Evolutionary conservation across 352 stramenopile genomes (phyloP), one percentile per base, ranked within the genome.

Genomic region (Phytophthora cactorum): DNA sequence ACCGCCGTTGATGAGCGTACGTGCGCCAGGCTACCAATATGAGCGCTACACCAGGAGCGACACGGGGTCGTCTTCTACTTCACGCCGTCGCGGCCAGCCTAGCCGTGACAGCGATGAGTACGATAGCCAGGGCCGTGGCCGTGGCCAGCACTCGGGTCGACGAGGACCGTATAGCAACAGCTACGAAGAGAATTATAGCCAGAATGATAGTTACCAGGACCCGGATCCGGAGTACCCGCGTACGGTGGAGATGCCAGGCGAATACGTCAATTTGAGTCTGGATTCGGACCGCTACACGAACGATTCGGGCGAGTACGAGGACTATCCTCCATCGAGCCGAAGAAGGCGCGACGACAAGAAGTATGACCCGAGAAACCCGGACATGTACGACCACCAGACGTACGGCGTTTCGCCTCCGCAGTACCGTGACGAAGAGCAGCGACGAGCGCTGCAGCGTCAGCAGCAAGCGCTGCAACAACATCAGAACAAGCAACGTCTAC

Each of bases 381-480:
- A 82, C 43, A 41, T 66, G 52, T 73, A 77, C 28, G 74, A 76
- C 45, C 59, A 65, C 39, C 25, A 66, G 8, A 59, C 50, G 2
- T 74, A 71, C 31, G 63, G 59, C 10, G 22, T 44, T 3, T 74
- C 66, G 4, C 63, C 67, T 31, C 44, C 72, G 5, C 60, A 52
- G 2, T 72, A 66, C 29, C 59, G 56, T 4, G 63, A 79, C 4
- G 49, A 70, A 9, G 61, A 69, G 10, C 67, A 70, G 46, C 50
- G 62, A 34, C 59, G 63, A 54, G 63, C 67, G 6, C 45, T 76
- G 7, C 72, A 76, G 45, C 72, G 68, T 15, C 71, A 79, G 44
- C 70, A 82, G n/a, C 59, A 63, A 5, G 70, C 67, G 1, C 52
- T 70, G 60, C 74, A 78, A 15, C 60, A 72, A 39, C 69, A 64